These are phyloP conservation scores for Eucalyptus erythrocorys DNA, from an alignment of 345 rosid genomes.

Conservation along the genomic window DNA sequence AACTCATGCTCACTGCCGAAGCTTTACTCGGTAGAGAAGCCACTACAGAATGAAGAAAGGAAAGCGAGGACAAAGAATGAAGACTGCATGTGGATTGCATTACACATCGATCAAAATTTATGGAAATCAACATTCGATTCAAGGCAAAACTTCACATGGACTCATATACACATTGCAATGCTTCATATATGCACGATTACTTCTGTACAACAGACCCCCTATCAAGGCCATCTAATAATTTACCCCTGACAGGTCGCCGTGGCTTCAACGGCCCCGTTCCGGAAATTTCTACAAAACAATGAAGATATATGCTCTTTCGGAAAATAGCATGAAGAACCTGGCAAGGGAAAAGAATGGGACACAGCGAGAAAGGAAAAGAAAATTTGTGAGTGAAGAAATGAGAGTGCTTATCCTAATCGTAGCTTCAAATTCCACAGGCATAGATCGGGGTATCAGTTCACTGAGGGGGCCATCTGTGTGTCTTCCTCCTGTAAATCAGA, in stretches of 20 bases:
- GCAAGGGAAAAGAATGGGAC: constrained; percentile 12
- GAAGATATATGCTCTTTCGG: neutral
- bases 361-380: neutral
- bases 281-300: constrained; percentile 23
- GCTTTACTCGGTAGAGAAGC: neutral
- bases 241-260: neutral
- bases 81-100: neutral
- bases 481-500: constrained; percentile 58
- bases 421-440: constrained; percentile 21
- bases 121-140: neutral
- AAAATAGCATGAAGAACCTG: constrained; percentile 6
- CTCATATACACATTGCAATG: constrained; percentile 4
- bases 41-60: neutral
- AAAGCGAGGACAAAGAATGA: neutral
- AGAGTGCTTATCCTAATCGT: constrained; percentile 1
- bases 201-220: neutral
- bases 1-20: neutral
- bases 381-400: neutral
- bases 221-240: neutral
- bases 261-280: constrained; percentile 19
- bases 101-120: neutral
- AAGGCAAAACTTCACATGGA: neutral
- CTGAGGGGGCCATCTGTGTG: constrained; percentile 19
- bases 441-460: constrained; percentile 12
- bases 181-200: constrained; percentile 8